phyloP scores from a whole-genome alignment of 805 yeast genomes.

The Candida anglica region DNA sequence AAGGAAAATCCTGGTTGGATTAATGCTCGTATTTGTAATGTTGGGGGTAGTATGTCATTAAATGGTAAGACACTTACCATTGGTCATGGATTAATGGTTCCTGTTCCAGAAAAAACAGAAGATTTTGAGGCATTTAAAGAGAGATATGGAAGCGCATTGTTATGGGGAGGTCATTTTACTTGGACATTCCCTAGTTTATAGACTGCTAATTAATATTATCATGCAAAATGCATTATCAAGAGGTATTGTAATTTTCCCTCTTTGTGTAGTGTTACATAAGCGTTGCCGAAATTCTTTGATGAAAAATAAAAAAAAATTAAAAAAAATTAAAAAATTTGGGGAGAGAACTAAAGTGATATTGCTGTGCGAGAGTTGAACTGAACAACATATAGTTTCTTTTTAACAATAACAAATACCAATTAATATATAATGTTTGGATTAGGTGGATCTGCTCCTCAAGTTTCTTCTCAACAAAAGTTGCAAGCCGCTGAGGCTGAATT shows the following conservation, averaged over 20 bases:
- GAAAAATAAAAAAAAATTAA: background rate
- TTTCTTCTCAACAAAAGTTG: slow-evolving; percentile 70
- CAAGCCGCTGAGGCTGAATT: slow-evolving; percentile 95
- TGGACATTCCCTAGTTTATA: slow-evolving; percentile 34
- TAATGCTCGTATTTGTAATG: slow-evolving; percentile 24
- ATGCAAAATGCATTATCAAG: no score
- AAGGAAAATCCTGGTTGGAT: slow-evolving; percentile 15
- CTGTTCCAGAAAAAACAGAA: slow-evolving; percentile 27
- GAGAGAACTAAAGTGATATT: no score
- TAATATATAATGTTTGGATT: slow-evolving; percentile 68
- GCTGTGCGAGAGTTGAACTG: no score
- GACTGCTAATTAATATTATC: background rate
- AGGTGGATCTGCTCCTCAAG: slow-evolving; percentile 71
- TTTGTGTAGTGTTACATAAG: no score
- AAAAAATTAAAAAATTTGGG: background rate
- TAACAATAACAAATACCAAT: no score
- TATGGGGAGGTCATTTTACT: slow-evolving; percentile 34
- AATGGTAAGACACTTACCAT: slow-evolving; percentile 32
- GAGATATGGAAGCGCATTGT: slow-evolving; percentile 15
- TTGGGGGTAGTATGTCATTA: slow-evolving; percentile 29
- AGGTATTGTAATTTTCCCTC: no score
- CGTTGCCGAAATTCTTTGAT: background rate
- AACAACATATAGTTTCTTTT: no score
- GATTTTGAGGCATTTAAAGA: slow-evolving; percentile 17
- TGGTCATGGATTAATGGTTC: slow-evolving; percentile 31